phyloP scores from a whole-genome alignment of 352 stramenopile genomes.

The Plasmopara halstedii region DNA sequence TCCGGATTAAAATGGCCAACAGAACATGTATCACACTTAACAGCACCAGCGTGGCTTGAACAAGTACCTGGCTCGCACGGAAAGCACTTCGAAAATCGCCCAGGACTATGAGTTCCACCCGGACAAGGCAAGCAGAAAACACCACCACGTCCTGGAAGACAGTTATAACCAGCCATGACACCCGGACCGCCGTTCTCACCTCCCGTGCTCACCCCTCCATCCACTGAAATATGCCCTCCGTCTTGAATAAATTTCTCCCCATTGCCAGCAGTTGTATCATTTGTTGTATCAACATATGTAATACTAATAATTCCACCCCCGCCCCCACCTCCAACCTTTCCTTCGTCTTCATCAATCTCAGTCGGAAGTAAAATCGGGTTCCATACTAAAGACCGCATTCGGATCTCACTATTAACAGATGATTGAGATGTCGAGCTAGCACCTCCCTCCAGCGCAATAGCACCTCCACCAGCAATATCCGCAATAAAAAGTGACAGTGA shows the following conservation, averaged over 20 bases:
- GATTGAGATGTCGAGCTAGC: conserved; percentile 14
- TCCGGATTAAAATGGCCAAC: conserved; percentile 57
- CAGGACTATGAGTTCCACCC: conserved; percentile 56
- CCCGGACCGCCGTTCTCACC: conserved; percentile 53
- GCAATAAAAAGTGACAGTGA: conserved; percentile 52
- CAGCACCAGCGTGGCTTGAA: conserved; percentile 34
- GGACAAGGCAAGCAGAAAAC: conserved; percentile 60
- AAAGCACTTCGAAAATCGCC: conserved; percentile 45
- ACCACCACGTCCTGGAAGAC: conserved; percentile 51
- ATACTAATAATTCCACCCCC: conserved; percentile 58
- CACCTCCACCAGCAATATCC: conserved; percentile 49
- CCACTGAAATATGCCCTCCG: conserved; percentile 34
- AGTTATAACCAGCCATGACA: conserved; percentile 47
- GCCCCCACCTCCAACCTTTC: conserved; percentile 47
- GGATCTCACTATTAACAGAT: neutral
- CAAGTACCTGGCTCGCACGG: conserved; percentile 65
- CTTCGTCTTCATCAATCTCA: conserved; percentile 7
- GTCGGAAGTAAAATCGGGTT: conserved; percentile 5
- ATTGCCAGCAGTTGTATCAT: conserved; percentile 19
- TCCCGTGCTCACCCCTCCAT: conserved; percentile 41
- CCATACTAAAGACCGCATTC: conserved; percentile 31
- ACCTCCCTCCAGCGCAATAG: conserved; percentile 52
- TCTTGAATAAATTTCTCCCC: conserved; percentile 53
- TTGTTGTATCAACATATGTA: conserved; percentile 26
- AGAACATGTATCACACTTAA: conserved; percentile 42